A percentile compares a stretch with the other conserved stretches of the same genome.
Conservation (phyloP, 2,329 filamentous ascomycete genomes). For the Claviceps quebecensis region DNA sequence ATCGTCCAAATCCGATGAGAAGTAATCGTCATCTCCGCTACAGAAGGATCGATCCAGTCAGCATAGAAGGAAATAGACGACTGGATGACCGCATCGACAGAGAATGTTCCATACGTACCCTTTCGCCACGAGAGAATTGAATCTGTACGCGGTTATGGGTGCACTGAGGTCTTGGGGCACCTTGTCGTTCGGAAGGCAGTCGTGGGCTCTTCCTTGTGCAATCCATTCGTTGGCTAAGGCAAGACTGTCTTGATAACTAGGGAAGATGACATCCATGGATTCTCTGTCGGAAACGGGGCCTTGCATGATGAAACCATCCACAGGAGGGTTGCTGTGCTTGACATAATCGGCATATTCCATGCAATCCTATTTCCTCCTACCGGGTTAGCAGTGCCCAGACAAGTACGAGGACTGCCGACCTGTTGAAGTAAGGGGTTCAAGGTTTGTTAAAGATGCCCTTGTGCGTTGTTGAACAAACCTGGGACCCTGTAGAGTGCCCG, state of each 20-base stretch:
- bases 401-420: not conserved
- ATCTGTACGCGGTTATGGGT: constrained; percentile 39
- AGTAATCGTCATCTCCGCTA: constrained; percentile 72
- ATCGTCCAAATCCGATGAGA: constrained; percentile 60
- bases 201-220: constrained; percentile 34
- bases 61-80: not conserved
- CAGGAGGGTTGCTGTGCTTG: constrained; percentile 30
- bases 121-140: constrained; percentile 33
- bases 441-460: not conserved
- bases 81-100: not conserved
- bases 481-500: constrained; percentile 45
- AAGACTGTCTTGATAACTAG: constrained; percentile 31
- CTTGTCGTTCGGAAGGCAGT: constrained; percentile 37
- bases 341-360: constrained; percentile 37
- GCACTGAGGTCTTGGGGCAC: constrained; percentile 26
- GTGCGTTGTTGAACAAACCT: constrained; percentile 22
- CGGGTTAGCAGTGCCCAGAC: not conserved
- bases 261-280: constrained; percentile 33
- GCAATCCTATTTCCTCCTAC: constrained; percentile 29
- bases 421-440: not conserved
- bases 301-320: constrained; percentile 70
- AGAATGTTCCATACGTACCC: constrained; percentile 27
- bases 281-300: constrained; percentile 70
- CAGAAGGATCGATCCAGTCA: not conserved
- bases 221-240: constrained; percentile 40